Conservation (phyloP, 352 stramenopile species). For the Phytophthora idaei region DNA sequence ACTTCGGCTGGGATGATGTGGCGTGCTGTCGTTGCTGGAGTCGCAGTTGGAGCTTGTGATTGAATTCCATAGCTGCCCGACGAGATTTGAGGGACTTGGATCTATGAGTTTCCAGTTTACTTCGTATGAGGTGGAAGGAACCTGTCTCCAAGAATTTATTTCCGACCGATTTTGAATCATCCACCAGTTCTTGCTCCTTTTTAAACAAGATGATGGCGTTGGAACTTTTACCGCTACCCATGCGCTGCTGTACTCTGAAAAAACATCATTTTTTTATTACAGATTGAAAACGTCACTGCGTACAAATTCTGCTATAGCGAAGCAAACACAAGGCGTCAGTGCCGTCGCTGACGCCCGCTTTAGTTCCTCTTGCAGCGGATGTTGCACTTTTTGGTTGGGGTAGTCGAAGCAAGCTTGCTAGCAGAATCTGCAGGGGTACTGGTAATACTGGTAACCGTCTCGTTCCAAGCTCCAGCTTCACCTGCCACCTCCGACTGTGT, state of each 20-base stretch:
- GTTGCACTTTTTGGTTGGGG: conserved; percentile 21
- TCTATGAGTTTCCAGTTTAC: too few species aligned
- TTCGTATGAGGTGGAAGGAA: too few species aligned
- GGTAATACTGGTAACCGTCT: neutral
- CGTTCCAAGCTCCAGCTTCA: conserved; percentile 16
- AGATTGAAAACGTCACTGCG: neutral
- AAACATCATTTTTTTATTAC: neutral
- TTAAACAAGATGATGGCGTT: too few species aligned
- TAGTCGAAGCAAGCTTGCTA: conserved; percentile 1
- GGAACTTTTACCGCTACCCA: too few species aligned
- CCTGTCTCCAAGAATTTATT: too few species aligned
- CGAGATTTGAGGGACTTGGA: too few species aligned
- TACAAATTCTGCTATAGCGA: neutral
- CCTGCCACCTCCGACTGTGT: conserved; percentile 17
- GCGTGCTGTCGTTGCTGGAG: too few species aligned
- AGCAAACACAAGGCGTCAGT: conserved; percentile 20
- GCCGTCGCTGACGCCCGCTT: conserved; percentile 7
- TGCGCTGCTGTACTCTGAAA: neutral
- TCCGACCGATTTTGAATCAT: too few species aligned
- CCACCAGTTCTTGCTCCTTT: too few species aligned
- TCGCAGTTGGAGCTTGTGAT: too few species aligned
- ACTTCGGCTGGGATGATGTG: too few species aligned
- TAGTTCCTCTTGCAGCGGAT: conserved; percentile 28
- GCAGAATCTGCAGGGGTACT: neutral
- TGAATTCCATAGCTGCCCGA: too few species aligned